Evolutionary conservation across 73 alveolate species (phyloP).

Genomic region (Loxodes magnus): DNA sequence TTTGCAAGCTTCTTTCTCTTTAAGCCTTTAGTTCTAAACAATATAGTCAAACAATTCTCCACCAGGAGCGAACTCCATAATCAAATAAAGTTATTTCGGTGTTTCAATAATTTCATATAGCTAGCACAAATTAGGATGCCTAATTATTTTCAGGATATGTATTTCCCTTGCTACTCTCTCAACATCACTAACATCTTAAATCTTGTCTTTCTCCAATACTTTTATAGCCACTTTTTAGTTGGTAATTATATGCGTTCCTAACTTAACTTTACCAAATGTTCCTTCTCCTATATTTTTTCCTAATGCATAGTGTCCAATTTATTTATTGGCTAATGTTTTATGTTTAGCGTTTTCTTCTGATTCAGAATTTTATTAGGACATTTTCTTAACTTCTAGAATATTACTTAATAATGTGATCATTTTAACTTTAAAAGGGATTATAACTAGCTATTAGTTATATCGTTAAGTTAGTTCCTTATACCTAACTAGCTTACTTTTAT

Average conservation of each 20-base stretch:
- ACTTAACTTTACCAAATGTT: slow-evolving; percentile 74
- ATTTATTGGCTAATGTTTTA: too few relatives aligned
- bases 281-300: slow-evolving; percentile 81
- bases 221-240: slow-evolving; percentile 65
- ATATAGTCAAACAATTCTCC: slow-evolving; percentile 45
- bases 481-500: too few relatives aligned
- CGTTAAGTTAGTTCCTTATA: too few relatives aligned
- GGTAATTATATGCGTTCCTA: slow-evolving; percentile 64
- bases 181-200: slow-evolving; percentile 63
- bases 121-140: slow-evolving; percentile 75
- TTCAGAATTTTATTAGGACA: too few relatives aligned
- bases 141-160: slow-evolving; percentile 45
- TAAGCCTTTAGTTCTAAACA: slow-evolving; percentile 26
- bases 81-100: slow-evolving; percentile 17
- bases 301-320: too few relatives aligned
- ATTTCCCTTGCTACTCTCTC: slow-evolving; percentile 69
- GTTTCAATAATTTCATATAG: slow-evolving; percentile 52
- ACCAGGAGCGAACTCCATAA: slow-evolving; percentile 47
- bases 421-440: too few relatives aligned
- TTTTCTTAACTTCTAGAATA: too few relatives aligned
- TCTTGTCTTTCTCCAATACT: slow-evolving; percentile 57
- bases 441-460: too few relatives aligned
- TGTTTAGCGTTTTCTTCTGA: too few relatives aligned
- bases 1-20: slow-evolving; percentile 66
- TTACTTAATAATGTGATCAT: too few relatives aligned